Evolutionary conservation across 2,329 filamentous ascomycete genomes (phyloP).

Genomic region (Lasiodiplodia sp.): DNA sequence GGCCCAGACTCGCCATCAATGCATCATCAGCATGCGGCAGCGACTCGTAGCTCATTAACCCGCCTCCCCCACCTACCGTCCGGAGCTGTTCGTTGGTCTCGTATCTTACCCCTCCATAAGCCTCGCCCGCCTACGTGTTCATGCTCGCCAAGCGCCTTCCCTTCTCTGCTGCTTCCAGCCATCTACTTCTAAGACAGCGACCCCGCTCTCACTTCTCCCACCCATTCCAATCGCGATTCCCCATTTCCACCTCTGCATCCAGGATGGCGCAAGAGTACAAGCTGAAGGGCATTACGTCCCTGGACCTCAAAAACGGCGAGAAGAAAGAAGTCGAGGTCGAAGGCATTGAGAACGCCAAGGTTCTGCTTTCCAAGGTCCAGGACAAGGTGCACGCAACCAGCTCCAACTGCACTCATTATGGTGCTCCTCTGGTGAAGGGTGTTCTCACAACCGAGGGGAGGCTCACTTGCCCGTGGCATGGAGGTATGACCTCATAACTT

Average conservation of each 20-base stretch:
- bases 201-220: background rate
- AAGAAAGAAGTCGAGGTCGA: conserved; percentile 93
- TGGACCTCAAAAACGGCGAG: conserved; percentile 78
- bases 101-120: conserved; percentile 22
- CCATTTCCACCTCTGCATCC: conserved; percentile 21
- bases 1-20: conserved; percentile 8
- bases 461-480: conserved; percentile 95
- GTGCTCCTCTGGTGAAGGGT: conserved; percentile 86
- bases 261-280: conserved; percentile 52
- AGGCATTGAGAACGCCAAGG: conserved; percentile 83
- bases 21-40: conserved; percentile 22
- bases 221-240: conserved; percentile 7
- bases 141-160: conserved; percentile 23
- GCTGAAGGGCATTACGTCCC: conserved; percentile 77
- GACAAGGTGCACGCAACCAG: conserved; percentile 81
- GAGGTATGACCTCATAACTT: conserved; percentile 64
- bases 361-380: conserved; percentile 81
- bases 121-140: conserved; percentile 24
- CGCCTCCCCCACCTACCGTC: conserved; percentile 13
- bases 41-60: conserved; percentile 15
- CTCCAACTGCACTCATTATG: conserved; percentile 88
- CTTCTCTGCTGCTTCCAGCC: conserved; percentile 11
- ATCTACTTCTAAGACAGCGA: conserved; percentile 22
- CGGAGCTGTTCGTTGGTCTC: conserved; percentile 15
- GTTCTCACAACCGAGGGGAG: conserved; percentile 82